A percentile compares a stretch with the other conserved stretches of the same genome.
Conservation (phyloP, 495 filamentous ascomycete species). For the Thozetella sp. region DNA sequence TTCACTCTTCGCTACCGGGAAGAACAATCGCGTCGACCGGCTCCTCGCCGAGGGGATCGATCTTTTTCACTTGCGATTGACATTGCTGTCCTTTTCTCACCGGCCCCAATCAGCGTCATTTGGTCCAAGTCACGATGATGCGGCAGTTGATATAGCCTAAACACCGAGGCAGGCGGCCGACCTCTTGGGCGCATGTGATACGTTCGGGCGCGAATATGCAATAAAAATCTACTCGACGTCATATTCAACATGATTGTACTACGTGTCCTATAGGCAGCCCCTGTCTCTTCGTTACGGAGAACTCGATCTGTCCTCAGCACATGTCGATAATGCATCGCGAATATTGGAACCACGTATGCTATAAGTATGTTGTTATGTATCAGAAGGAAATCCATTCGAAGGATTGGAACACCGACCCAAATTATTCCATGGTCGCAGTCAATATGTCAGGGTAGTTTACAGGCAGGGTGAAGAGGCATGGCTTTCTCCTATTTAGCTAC, state of each 20-base stretch:
- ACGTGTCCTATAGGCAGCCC: neutral
- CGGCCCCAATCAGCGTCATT: neutral
- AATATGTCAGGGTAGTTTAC: too few relatives aligned
- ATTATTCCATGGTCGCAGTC: too few relatives aligned
- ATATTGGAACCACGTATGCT: neutral
- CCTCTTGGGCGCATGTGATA: neutral
- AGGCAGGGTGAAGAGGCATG: too few relatives aligned
- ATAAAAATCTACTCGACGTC: neutral
- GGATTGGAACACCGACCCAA: too few relatives aligned
- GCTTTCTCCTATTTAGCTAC: too few relatives aligned
- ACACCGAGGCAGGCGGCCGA: neutral
- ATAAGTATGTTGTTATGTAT: too few relatives aligned
- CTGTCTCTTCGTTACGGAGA: neutral
- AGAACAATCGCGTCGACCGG: neutral
- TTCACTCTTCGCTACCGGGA: neutral
- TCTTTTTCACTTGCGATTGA: neutral
- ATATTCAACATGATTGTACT: neutral
- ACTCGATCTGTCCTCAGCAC: neutral
- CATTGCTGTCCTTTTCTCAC: neutral
- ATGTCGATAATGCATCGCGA: neutral
- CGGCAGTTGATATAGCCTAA: constrained; percentile 2
- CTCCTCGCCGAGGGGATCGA: neutral
- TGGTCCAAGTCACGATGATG: neutral
- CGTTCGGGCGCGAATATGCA: neutral
- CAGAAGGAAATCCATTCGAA: too few relatives aligned